Evolutionary conservation across 441 rosid species (phyloP), one percentile per base, ranked within the genome.

Genomic region (Breynia disticha): DNA sequence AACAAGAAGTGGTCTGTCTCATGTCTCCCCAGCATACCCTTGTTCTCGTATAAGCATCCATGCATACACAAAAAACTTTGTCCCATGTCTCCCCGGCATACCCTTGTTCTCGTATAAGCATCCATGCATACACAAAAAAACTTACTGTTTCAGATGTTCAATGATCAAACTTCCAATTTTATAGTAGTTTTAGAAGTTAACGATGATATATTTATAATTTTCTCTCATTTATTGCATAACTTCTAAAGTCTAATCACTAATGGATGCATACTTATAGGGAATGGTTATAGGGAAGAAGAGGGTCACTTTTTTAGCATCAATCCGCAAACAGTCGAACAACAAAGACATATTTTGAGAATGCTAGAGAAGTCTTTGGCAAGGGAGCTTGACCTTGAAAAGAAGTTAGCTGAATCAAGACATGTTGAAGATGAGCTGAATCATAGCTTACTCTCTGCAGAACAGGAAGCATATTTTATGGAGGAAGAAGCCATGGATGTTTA

Each of bases 361-460:
- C 80, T 93, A 43, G 99, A 86, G 76, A 84, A 81, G 66, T 86
- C 97, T 58, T 73, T 93, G 80, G 96, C 95, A 7, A 83, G 83
- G 67, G 99, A 93, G 75, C 71, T 93, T 72, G 96, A 89, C 62
- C 75, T 84, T 54, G 96, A 93, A 65, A 81, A 83, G 78, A 89
- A 83, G 67, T 65, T 89, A 56, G 65, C 64, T 15, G 95, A 89
- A 53, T 78, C 93, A 28, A 80, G 77, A 68, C 79, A 76, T 54
- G 51, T 46, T 13, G 90, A 81, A 54, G 82, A 78, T 58, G 81
- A 72, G 59, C 72, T 86, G 63, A 78, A 64, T 57, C 46, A 68
- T 47, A 80, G 71, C 67, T 47, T 83, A 50, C 67, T 60, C 61
- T 80, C 82, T 28, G 67, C 71, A 2, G 85, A 82, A 68, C 77